phyloP scores from a whole-genome alignment of 495 filamentous ascomycete genomes.

The Lasiosphaeriaceae sp. region DNA sequence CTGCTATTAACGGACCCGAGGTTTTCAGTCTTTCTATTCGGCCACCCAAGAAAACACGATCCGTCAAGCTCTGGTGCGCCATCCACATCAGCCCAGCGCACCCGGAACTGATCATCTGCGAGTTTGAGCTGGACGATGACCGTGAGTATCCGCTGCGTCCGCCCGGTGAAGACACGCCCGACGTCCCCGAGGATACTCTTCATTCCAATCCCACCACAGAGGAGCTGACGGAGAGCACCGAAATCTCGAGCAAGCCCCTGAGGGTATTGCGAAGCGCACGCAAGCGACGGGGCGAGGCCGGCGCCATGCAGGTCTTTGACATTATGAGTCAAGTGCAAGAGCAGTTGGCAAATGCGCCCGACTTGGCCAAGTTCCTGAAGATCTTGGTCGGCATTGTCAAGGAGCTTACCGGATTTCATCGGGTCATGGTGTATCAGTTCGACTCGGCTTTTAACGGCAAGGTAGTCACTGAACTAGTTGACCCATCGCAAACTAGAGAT shows the following conservation, averaged over 20 bases:
- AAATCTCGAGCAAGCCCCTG: conserved; percentile 70
- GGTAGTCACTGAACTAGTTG: conserved; percentile 84
- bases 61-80: conserved; percentile 81
- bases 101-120: conserved; percentile 75
- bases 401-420: conserved; percentile 88
- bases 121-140: conserved; percentile 90
- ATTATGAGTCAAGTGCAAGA: conserved; percentile 86
- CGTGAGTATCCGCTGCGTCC: conserved; percentile 62
- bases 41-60: conserved; percentile 41
- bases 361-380: conserved; percentile 65
- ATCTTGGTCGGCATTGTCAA: conserved; percentile 75
- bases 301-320: conserved; percentile 91
- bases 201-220: conserved; percentile 63
- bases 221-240: conserved; percentile 70
- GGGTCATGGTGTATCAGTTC: conserved; percentile 93
- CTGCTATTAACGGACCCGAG: conserved; percentile 71
- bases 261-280: conserved; percentile 75
- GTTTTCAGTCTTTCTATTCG: conserved; percentile 76
- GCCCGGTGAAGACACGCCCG: conserved; percentile 50
- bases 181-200: conserved; percentile 70
- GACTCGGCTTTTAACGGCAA: conserved; percentile 77
- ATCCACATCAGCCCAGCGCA: conserved; percentile 68
- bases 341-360: conserved; percentile 65
- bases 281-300: conserved; percentile 74
- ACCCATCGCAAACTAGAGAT: conserved; percentile 74